phyloP scores from a whole-genome alignment of 495 filamentous ascomycete genomes.

The Cercophora newfieldiana region DNA sequence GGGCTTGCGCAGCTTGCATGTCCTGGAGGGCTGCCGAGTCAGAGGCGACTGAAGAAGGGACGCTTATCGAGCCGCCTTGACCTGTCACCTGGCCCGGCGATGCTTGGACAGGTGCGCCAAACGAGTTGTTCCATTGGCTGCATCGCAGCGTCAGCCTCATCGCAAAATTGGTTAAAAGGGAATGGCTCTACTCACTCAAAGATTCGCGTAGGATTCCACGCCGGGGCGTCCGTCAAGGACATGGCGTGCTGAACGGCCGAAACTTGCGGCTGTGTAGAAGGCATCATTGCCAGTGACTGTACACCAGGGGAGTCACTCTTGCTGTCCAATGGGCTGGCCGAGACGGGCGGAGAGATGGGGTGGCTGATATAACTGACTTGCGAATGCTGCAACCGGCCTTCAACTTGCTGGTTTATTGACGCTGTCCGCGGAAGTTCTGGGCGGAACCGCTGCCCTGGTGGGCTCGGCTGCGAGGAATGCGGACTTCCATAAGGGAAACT shows the following conservation, averaged over 20 bases:
- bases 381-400: conserved; percentile 54
- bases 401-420: conserved; percentile 44
- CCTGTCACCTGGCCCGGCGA: conserved; percentile 41
- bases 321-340: conserved; percentile 68
- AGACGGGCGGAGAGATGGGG: conserved; percentile 82
- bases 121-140: conserved; percentile 91
- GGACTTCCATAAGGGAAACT: conserved; percentile 89
- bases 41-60: conserved; percentile 47
- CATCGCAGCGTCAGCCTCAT: conserved; percentile 15
- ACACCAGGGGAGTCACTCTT: conserved; percentile 80
- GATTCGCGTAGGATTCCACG: conserved; percentile 90
- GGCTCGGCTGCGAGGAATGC: conserved; percentile 61
- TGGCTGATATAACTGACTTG: conserved; percentile 75
- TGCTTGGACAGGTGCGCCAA: conserved; percentile 63
- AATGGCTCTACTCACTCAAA: conserved; percentile 74
- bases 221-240: conserved; percentile 65
- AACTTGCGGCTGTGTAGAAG: conserved; percentile 53
- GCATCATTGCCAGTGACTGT: conserved; percentile 76
- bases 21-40: conserved; percentile 54
- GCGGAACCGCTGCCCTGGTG: conserved; percentile 55
- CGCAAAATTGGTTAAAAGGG: neutral
- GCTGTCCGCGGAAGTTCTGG: conserved; percentile 38
- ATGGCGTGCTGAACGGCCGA: conserved; percentile 49
- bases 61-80: conserved; percentile 44
- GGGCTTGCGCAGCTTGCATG: conserved; percentile 47